Percentiles rank a stretch among this genome's conserved stretches.
Evolutionary conservation across 768 basidiomycete species (phyloP).

Genomic region (Suillus discolor): DNA sequence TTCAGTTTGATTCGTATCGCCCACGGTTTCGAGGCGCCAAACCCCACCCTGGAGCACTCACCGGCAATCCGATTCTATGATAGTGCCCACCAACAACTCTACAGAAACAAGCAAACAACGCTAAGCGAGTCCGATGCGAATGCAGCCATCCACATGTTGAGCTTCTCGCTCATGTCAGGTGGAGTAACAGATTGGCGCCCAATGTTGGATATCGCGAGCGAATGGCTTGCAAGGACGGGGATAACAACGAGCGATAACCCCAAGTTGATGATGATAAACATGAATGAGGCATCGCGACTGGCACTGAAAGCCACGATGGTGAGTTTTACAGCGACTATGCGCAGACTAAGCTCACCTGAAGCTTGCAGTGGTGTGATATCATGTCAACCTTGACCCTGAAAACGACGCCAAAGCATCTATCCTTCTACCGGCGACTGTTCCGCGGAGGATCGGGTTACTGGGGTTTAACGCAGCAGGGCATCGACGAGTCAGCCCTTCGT

Average conservation of each 20-base stretch:
- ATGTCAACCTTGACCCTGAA: conserved; percentile 65
- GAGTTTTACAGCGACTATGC: conserved; percentile 31
- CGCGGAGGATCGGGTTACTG: conserved; percentile 53
- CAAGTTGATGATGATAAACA: conserved; percentile 53
- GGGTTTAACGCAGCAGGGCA: conserved; percentile 30
- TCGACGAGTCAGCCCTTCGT: conserved; percentile 47
- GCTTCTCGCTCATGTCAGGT: conserved; percentile 71
- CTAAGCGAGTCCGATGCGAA: conserved; percentile 72
- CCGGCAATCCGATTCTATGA: conserved; percentile 67
- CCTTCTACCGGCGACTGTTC: conserved; percentile 68
- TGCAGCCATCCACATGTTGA: conserved; percentile 77
- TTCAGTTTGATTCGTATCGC: conserved; percentile 61
- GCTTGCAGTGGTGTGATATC: conserved; percentile 72
- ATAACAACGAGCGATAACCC: conserved; percentile 68
- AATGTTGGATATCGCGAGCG: conserved; percentile 69
- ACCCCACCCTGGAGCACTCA: conserved; percentile 55
- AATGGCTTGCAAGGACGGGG: conserved; percentile 74
- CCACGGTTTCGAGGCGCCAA: conserved; percentile 60
- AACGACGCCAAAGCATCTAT: conserved; percentile 65
- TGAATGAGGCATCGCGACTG: conserved; percentile 56
- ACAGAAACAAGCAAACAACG: conserved; percentile 53
- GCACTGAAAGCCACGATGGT: conserved; percentile 76
- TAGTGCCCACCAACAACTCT: conserved; percentile 66
- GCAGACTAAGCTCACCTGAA: conserved; percentile 11
- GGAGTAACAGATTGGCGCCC: conserved; percentile 70